Evolutionary conservation across 805 yeast genomes (phyloP), one percentile per base, ranked within the genome.

Genomic region (Suhomyces pyralidae): DNA sequence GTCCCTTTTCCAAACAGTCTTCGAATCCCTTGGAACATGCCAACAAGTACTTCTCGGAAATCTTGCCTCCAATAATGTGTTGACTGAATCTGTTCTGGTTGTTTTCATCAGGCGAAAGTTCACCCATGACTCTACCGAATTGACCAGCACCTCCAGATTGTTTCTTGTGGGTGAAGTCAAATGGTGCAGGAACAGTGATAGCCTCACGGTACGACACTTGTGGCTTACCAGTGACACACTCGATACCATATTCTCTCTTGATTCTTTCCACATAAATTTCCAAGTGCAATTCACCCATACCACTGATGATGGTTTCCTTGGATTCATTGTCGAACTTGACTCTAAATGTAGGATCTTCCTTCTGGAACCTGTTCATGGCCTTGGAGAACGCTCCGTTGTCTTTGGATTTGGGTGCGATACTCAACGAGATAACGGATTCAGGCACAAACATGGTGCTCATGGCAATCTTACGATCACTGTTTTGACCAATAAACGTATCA

Each of bases 141-240:
- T 94, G 99, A 76, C 99, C 99, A 59, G 98, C 96, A 82, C 99
- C 99, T 73, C 99, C 99, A 66, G 93, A 82, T 78, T 94, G 99
- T 69, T 91, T 93, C 82, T 94, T 94, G 79, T 93, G 98, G 26
- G 97, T 87, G 76, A 86, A 90, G 69, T 94, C 98, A 66, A 94
- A 93, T 12, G 83, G 78, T 28, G 93, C 80, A 42, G 88, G 76
- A 2, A 80, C 68, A 36, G 88, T 76, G 59, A 93, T 84, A 40
- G 98, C 87, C 76, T 94, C 99, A 73, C 99, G 85, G 77, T 94
- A 94, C 15, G 99, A 90, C 40, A 94, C 99, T 78, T 92, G 97
- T 46, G 99, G 99, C 73, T 88, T 86, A 69, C 99, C 99, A 54
- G 97, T 93, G 38, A 83, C 79, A 77, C 98, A 93, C 54, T 90